Evolutionary conservation across 2,329 filamentous ascomycete genomes (phyloP), one percentile per base, ranked within the genome.

Genomic region (Neocatenulostroma microsporum): DNA sequence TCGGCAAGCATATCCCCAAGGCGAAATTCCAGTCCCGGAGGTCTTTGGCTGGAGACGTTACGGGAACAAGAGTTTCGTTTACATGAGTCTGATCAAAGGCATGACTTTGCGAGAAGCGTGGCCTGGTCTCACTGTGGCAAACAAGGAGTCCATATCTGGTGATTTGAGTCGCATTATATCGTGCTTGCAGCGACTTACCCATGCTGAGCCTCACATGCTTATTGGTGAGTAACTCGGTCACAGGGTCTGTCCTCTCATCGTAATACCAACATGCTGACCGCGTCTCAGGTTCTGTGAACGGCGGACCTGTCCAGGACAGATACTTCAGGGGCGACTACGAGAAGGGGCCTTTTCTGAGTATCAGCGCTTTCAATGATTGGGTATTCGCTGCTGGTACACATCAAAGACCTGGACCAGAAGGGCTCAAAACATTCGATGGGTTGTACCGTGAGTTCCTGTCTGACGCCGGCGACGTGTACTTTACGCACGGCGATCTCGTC

Each of bases 71-170:
- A 37, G 15, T 3, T 37, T 37, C 27, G 18, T 37, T 7, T 37
- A 37, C 19, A 37, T 37, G 35, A 21, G 23, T 32, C 35, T 37
- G 11, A 18, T 37, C 20, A 10, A 29, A 8, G 35, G 26, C 13
- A 7, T 8, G 8, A 29, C 35, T 7, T 15, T 37, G 5, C 23
- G n/a, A 31, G 18, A 37, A 27, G 21, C 21, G 11, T 37, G 35
- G 35, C 11, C 25, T 3, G 10, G 8, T 30, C 35, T 37, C 17
- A 5, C 26, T 11, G 25, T n/a, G 18, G 26, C 11, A 13, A 27
- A 37, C 9, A 37, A 37, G 27, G 3, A 9, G 19, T 12, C 18
- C 8, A 15, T 37, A 10, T 15, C 15, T 37, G 35, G 9, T 3
- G 15, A 32, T 12, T 27, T 37, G 11, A 31, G 20, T 15, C 14